Percentiles rank a stretch among this genome's conserved stretches.
These are phyloP conservation scores for Sabuloglossum arenarium DNA, from an alignment of 495 filamentous ascomycete species.

Conservation along the genomic window DNA sequence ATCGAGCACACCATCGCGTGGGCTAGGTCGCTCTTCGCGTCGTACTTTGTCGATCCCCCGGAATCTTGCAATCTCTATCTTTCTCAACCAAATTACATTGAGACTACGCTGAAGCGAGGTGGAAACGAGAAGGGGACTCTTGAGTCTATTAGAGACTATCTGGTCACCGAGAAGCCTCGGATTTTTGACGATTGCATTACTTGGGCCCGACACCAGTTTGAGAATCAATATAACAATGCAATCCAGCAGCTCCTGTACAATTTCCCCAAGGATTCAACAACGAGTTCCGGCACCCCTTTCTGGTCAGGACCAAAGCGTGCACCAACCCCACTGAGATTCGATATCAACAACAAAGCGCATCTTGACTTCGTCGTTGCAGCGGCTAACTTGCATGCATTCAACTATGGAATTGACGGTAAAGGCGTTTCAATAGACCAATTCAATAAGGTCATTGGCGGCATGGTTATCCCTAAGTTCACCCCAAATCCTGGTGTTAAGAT, in stretches of 20 bases:
- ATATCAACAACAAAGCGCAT: slow-evolving; percentile 63
- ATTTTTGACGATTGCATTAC: slow-evolving; percentile 89
- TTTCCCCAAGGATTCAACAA: slow-evolving; percentile 85
- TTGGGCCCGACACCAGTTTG: slow-evolving; percentile 86
- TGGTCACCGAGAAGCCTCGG: slow-evolving; percentile 83
- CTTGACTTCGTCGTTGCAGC: slow-evolving; percentile 69
- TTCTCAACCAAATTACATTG: slow-evolving; percentile 76
- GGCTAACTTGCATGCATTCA: slow-evolving; percentile 90
- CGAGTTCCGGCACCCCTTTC: slow-evolving; percentile 75
- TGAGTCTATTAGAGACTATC: slow-evolving; percentile 69
- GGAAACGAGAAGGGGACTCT: slow-evolving; percentile 94
- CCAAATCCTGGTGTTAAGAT: slow-evolving; percentile 89
- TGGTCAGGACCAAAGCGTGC: slow-evolving; percentile 99
- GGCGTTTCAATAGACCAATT: slow-evolving; percentile 47
- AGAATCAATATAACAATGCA: slow-evolving; percentile 91
- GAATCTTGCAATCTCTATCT: slow-evolving; percentile 94
- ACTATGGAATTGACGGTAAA: slow-evolving; percentile 83
- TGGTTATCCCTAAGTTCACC: slow-evolving; percentile 92
- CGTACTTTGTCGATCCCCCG: slow-evolving; percentile 77
- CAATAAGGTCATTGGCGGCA: slow-evolving; percentile 58
- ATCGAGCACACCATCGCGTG: slow-evolving; percentile 99
- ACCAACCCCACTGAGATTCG: slow-evolving; percentile 78
- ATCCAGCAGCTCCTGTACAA: slow-evolving; percentile 95
- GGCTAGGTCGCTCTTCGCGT: slow-evolving; percentile 88
- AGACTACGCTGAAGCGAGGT: slow-evolving; percentile 73